Percentiles rank a stretch among this genome's conserved stretches.
Evolutionary conservation across 169 alveolate species (phyloP).

Genomic region (Eimeria brunetti): DNA sequence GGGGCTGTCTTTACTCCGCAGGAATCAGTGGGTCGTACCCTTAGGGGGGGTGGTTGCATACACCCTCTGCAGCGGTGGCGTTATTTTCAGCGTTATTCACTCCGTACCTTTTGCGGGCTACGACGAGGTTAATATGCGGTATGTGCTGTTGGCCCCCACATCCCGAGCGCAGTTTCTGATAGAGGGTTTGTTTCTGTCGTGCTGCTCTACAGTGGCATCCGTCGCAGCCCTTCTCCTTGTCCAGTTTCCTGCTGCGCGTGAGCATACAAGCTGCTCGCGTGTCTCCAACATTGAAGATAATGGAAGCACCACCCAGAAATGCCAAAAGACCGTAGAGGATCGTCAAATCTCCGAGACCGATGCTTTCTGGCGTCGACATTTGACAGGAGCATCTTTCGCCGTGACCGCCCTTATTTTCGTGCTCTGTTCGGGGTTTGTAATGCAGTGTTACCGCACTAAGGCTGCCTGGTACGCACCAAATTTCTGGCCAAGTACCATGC

Average conservation of each 20-base stretch:
- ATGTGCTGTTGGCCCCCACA: conserved; percentile 64
- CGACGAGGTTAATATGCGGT: conserved; percentile 47
- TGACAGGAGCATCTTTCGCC: conserved; percentile 25
- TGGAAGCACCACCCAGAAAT: background rate
- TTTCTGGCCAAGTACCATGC: conserved; percentile 55
- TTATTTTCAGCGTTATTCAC: conserved; percentile 39
- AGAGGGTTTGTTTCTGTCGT: conserved; percentile 23
- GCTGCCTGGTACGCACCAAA: conserved; percentile 47
- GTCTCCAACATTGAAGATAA: background rate
- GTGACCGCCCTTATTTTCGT: conserved; percentile 15
- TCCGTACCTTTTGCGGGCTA: conserved; percentile 58
- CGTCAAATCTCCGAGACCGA: background rate
- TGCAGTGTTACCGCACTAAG: conserved; percentile 53
- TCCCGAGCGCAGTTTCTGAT: conserved; percentile 55
- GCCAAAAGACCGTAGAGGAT: background rate
- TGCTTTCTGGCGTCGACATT: conserved; percentile 20
- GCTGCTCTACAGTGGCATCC: conserved; percentile 63
- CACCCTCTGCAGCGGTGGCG: conserved; percentile 67
- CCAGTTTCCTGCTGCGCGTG: background rate
- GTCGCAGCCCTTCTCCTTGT: conserved; percentile 26
- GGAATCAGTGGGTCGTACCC: conserved; percentile 54
- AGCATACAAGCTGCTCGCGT: background rate
- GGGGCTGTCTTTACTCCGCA: conserved; percentile 51
- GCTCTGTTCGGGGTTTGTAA: conserved; percentile 65
- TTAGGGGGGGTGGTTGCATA: conserved; percentile 65